phyloP scores from a whole-genome alignment of 148 eudicot species.

The Limonium bicolor region DNA sequence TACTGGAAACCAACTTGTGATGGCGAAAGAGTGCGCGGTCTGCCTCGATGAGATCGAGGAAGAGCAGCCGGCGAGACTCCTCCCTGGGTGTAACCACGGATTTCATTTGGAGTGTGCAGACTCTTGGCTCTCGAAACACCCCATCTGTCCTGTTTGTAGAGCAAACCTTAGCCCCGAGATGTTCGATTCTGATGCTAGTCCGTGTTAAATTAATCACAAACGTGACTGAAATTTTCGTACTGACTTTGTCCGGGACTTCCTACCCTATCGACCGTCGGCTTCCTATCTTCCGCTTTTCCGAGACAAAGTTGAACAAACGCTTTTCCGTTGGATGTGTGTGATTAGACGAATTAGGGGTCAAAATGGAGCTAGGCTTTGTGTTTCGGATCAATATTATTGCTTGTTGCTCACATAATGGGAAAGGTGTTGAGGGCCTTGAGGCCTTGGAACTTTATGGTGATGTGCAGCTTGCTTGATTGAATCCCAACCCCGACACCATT shows the following conservation, averaged over 20 bases:
- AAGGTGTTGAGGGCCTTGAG: conserved; percentile 54
- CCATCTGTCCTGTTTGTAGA: conserved; percentile 79
- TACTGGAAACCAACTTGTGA: conserved; percentile 44
- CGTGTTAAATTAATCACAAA: no score
- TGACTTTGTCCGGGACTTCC: no score
- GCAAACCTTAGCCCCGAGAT: conserved; percentile 39
- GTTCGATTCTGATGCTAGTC: conserved; percentile 20
- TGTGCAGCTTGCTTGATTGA: conserved; percentile 50
- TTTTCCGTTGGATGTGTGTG: conserved; percentile 11
- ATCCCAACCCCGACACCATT: conserved; percentile 51
- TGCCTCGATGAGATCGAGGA: conserved; percentile 67
- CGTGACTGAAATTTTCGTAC: no score
- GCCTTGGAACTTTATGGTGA: conserved; percentile 48
- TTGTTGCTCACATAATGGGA: conserved; percentile 62
- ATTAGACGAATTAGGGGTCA: conserved; percentile 25
- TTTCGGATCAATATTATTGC: conserved; percentile 68
- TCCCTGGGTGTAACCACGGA: conserved; percentile 97
- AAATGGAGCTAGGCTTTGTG: conserved; percentile 43
- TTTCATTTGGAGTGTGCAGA: conserved; percentile 82
- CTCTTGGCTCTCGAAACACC: conserved; percentile 56
- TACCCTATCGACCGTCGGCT: no score
- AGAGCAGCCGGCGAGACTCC: conserved; percentile 60
- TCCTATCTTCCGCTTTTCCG: no score
- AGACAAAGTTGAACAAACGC: no score
- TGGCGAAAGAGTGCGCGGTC: conserved; percentile 75